Percentiles rank a stretch among this genome's conserved stretches.
Conservation (phyloP, 371 early-diverging fungal species). For the Funneliformis caledonium region DNA sequence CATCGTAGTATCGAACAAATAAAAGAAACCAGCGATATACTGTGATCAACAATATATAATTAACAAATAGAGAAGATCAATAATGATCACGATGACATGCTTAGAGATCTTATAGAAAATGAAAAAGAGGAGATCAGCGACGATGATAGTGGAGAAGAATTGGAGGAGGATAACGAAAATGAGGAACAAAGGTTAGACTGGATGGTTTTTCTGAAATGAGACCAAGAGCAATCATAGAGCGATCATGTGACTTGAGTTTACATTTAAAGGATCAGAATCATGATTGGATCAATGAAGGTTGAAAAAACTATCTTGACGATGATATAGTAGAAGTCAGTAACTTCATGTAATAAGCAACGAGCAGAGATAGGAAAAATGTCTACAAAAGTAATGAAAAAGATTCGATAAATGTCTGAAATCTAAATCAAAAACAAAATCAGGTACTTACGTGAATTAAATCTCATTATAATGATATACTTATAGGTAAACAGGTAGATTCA, state of each 20-base stretch:
- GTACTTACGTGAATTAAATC: not conserved
- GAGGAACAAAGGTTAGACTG: not conserved
- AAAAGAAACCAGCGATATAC: not conserved
- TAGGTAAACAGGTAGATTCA: not conserved
- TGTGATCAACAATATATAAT: too few species aligned
- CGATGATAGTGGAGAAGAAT: not conserved
- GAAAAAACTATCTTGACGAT: too few species aligned
- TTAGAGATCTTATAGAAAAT: too few species aligned
- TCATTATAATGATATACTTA: not conserved
- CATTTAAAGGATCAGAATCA: too few species aligned
- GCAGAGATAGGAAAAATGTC: not conserved
- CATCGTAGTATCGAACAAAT: not conserved
- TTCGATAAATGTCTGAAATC: not conserved
- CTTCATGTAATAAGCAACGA: not conserved
- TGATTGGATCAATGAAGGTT: too few species aligned
- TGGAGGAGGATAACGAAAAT: not conserved
- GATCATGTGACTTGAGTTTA: not conserved
- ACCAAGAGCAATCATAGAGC: not conserved
- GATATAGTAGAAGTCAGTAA: too few species aligned
- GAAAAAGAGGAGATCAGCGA: not conserved
- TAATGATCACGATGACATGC: too few species aligned
- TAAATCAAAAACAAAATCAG: too few species aligned
- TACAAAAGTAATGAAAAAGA: not conserved
- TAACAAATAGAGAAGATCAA: too few species aligned
- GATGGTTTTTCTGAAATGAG: not conserved